Evolutionary conservation across 2,329 filamentous ascomycete genomes (phyloP).

Genomic region (Colletotrichum sidae): DNA sequence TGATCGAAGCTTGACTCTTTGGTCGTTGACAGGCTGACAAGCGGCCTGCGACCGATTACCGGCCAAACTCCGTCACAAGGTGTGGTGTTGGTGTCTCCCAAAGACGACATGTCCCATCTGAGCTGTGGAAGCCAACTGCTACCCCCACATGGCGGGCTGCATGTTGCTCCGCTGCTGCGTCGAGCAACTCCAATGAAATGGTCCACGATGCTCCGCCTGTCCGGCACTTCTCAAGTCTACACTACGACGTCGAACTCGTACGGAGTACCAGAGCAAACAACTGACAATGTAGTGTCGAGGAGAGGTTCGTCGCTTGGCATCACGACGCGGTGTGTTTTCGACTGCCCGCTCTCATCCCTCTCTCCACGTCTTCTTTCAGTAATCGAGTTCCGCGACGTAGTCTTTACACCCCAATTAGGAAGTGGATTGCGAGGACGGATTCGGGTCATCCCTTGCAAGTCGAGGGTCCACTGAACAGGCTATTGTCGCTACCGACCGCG

Average conservation of each 20-base stretch:
- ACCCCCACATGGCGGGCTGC: neutral
- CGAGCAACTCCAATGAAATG: constrained; percentile 1
- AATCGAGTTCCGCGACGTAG: too few relatives aligned
- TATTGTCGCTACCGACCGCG: neutral
- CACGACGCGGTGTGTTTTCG: too few relatives aligned
- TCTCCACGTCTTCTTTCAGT: too few relatives aligned
- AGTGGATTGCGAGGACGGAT: neutral
- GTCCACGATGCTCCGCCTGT: constrained; percentile 29
- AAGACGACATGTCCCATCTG: constrained; percentile 1
- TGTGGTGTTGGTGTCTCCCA: neutral
- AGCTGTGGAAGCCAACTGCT: neutral
- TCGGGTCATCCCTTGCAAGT: neutral
- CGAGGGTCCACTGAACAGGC: constrained; percentile 8
- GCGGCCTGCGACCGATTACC: constrained; percentile 2
- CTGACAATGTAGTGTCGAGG: too few relatives aligned
- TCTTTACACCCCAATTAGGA: too few relatives aligned
- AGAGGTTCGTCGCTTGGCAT: too few relatives aligned
- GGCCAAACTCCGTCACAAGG: neutral
- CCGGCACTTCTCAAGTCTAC: constrained; percentile 7
- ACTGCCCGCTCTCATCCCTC: too few relatives aligned
- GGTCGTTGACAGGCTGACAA: neutral
- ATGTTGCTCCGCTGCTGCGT: too few relatives aligned
- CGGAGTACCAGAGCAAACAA: too few relatives aligned
- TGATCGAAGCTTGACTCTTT: constrained; percentile 2
- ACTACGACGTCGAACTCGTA: too few relatives aligned